Conservation (phyloP, 805 yeast species). For the Schizosaccharomyces octosporus region DNA sequence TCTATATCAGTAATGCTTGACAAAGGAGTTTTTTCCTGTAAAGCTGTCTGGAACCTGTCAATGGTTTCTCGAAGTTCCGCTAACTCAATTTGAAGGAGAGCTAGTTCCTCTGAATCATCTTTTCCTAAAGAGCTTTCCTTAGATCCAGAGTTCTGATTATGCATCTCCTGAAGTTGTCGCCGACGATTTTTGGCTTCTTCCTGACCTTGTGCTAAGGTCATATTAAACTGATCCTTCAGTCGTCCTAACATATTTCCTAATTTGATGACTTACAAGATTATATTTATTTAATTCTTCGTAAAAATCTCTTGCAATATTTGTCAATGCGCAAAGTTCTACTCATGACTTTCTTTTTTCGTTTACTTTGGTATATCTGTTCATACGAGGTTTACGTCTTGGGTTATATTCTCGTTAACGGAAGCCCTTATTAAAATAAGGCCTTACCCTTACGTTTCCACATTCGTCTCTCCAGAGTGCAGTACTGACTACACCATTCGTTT, state of each 20-base stretch:
- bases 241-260: background rate
- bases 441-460: too few species aligned
- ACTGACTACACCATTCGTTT: too few species aligned
- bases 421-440: too few species aligned
- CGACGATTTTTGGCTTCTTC: background rate
- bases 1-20: background rate
- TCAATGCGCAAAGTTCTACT: too few species aligned
- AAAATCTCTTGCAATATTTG: too few species aligned
- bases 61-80: background rate
- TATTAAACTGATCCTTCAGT: background rate
- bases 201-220: background rate
- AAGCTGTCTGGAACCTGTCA: background rate
- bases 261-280: too few species aligned
- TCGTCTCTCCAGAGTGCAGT: too few species aligned
- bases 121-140: background rate
- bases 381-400: too few species aligned
- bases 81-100: background rate
- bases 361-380: too few species aligned
- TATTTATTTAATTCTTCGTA: too few species aligned
- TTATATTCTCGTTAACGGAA: too few species aligned
- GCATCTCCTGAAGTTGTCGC: background rate
- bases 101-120: background rate
- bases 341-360: too few species aligned
- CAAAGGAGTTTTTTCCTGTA: constrained; percentile 1
- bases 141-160: background rate